phyloP scores from a whole-genome alignment of 768 basidiomycete genomes.

The Lentinula sp. region DNA sequence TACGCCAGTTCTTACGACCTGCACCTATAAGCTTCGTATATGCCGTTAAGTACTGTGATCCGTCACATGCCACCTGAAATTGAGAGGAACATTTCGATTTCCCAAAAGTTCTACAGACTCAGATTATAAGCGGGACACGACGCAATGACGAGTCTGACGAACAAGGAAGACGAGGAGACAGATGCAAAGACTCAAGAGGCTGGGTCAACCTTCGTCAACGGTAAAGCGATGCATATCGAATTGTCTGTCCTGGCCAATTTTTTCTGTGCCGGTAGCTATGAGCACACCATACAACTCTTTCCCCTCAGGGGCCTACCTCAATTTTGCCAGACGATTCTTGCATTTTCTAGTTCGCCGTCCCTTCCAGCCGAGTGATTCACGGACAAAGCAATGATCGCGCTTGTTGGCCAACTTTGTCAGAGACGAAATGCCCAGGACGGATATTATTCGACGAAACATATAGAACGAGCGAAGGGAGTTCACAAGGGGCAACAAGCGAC shows the following conservation, averaged over 20 bases:
- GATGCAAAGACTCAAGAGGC: neutral
- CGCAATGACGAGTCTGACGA: neutral
- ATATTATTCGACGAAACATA: neutral
- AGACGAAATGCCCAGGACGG: neutral
- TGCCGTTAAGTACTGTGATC: no score
- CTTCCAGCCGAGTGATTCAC: neutral
- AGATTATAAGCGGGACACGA: neutral
- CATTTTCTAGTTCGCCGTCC: neutral
- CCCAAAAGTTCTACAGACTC: neutral
- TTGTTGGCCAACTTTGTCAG: neutral
- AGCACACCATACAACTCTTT: neutral
- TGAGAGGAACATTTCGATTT: neutral
- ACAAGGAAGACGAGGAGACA: neutral
- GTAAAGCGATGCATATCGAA: no score
- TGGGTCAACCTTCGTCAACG: neutral
- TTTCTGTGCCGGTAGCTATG: neutral
- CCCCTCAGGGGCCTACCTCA: neutral
- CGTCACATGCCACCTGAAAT: conserved; percentile 23
- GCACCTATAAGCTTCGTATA: no score
- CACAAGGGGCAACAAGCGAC: neutral
- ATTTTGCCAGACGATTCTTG: no score
- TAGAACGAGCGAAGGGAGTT: neutral
- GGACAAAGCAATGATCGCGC: neutral
- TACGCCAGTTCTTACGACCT: no score
- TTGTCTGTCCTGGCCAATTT: no score